Evolutionary conservation across 768 basidiomycete genomes (phyloP).

Genomic region (Royoungia palumana): DNA sequence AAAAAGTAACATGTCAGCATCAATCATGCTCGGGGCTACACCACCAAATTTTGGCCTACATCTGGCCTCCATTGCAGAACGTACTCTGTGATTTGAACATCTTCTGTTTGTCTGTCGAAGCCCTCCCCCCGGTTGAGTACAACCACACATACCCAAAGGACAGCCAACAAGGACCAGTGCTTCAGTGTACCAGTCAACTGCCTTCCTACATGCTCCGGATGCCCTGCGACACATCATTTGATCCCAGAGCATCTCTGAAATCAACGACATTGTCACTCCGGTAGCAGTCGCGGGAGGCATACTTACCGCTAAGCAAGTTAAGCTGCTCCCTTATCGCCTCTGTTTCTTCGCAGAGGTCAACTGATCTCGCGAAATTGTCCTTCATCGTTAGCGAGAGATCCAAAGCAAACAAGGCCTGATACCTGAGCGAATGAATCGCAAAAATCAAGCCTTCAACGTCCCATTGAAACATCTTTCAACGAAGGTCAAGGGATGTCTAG

Average conservation of each 20-base stretch:
- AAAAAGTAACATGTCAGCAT: no score
- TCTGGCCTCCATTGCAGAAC: no score
- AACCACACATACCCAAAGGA: conserved; percentile 2
- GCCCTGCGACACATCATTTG: not conserved
- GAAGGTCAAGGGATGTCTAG: not conserved
- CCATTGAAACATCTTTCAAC: conserved; percentile 14
- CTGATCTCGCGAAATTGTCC: not conserved
- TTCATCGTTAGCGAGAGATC: not conserved
- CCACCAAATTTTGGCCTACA: no score
- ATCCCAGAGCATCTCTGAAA: conserved; percentile 13
- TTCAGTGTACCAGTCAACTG: conserved; percentile 13
- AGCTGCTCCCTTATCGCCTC: conserved; percentile 3
- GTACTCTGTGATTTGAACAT: no score
- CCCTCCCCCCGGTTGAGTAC: no score
- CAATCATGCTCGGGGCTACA: no score
- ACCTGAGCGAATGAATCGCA: conserved; percentile 9
- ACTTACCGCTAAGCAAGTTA: conserved; percentile 10
- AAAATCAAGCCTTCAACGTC: conserved; percentile 1
- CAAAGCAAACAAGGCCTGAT: conserved; percentile 5
- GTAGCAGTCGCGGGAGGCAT: no score
- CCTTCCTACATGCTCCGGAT: not conserved
- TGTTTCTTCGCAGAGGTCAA: conserved; percentile 5
- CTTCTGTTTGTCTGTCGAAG: no score
- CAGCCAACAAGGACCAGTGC: conserved; percentile 3
- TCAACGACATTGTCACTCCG: not conserved